These are phyloP conservation scores for Grifola frondosa DNA, from an alignment of 1,284 basidiomycete species.

Conservation along the genomic window DNA sequence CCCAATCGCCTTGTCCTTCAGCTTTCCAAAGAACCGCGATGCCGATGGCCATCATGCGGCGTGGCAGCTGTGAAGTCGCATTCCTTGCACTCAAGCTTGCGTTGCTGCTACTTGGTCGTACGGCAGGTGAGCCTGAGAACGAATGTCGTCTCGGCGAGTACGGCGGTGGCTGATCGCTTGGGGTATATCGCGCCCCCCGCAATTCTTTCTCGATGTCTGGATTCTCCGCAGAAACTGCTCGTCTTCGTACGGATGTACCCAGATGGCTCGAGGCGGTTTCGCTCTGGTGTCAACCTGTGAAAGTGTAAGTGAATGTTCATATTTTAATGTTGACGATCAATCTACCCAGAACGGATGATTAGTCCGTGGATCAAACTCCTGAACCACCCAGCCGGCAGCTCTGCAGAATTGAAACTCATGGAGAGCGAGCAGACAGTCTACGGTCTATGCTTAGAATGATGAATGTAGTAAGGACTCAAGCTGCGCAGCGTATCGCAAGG, in stretches of 20 bases:
- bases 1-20: conserved; percentile 62
- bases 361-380: conserved; percentile 46
- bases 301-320: conserved; percentile 11
- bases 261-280: conserved; percentile 64
- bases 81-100: too few relatives aligned
- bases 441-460: not conserved
- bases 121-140: conserved; percentile 22
- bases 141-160: conserved; percentile 35
- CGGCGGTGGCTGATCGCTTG: conserved; percentile 22
- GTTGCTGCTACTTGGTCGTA: too few relatives aligned
- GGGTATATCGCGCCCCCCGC: conserved; percentile 13
- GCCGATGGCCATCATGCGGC: conserved; percentile 25
- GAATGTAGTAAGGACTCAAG: not conserved
- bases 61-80: conserved; percentile 20
- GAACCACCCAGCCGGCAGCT: conserved; percentile 64
- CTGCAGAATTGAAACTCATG: conserved; percentile 24
- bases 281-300: conserved; percentile 62
- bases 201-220: conserved; percentile 47
- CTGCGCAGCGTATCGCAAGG: too few relatives aligned
- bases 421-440: not conserved
- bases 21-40: conserved; percentile 55
- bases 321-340: conserved; percentile 4
- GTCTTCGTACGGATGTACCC: conserved; percentile 72
- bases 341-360: conserved; percentile 47
- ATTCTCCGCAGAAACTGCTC: conserved; percentile 58